Evolutionary conservation across 140 eudicot genomes (phyloP), one percentile per base, ranked within the genome.

Genomic region (Ambrosia hybrid): DNA sequence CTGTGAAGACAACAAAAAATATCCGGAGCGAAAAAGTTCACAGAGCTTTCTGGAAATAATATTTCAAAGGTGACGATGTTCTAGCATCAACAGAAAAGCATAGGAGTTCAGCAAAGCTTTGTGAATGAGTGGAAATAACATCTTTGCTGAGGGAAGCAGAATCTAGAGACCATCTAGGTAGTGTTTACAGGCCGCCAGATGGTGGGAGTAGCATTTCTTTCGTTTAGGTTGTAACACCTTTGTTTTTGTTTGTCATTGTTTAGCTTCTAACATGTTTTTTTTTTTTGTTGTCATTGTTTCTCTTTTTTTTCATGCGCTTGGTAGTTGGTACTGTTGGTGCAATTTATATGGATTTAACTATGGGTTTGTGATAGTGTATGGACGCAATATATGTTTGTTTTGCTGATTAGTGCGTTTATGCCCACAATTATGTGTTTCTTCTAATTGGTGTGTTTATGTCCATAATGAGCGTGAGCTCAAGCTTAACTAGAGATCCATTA

Each of bases 131-230:
- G 97, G 97, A 57, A 91, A 83, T 51, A 75, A 88, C 55, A 91
- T 88, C 1, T 88, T 91, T 78, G 83, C 97, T 3, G 97, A 91
- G 96, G 56, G 88, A 88, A 74, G 87, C 64, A 30, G 93, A 91
- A 70, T 81, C 92, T 34, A 84, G 96, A 36, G 97, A 82, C 79
- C 88, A 81, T 84, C 81, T 82, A 30, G 95, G 96, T 3, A 92
- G 26, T 1, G 26, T 83, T 7, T 93, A 96, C 78, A 91, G 88
- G 79, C 97, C 96, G 61, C 97, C 97, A 3, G 97, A 96, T 57
- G 97, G 97, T 0, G 96, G 84, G 74, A 91, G 97, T 89, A 91
- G 93, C 88, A 91, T 91, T 68, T 87, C 92, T 12, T 67, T 91
- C 85, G 91, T 91, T 57, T 91, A 84, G 85, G 75, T 37, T 63